Evolutionary conservation across 257 asterid species (phyloP), one percentile per base, ranked within the genome.

Genomic region (Nicotiana paniculata): DNA sequence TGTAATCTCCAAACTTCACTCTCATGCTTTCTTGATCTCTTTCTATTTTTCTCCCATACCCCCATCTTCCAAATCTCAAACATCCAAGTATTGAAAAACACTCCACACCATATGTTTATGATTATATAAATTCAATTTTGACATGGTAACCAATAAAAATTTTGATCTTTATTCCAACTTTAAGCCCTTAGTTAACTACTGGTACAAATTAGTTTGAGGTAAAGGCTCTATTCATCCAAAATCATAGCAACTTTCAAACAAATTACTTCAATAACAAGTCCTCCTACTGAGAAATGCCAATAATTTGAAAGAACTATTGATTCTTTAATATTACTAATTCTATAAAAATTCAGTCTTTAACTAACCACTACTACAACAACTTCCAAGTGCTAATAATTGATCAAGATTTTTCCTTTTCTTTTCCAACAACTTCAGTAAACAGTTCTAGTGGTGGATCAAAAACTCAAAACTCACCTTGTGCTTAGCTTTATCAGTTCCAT

Each of bases 401-500:
- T 24, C 75, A 16, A 67, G 26, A 66, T 66, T 30, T 4, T 16
- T 33, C 1, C 17, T 13, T 59, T 65, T 8, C 18, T 67, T 5
- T 66, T 30, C 17, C 26, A 66, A 66, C 26, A 66, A 33, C 51
- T 33, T 6, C 15, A 3, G 74, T 28, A 3, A 66, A 66, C 13
- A 66, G 5, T 16, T 11, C 2, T 65, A 16, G 8, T 18, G 64
- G 26, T 58, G 64, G 64, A 58, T 18, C 28, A 18, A 58, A 18
- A 18, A 17, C n/a, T 18, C 64, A 58, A 65, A 58, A 76, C 91
- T 70, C 81, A 95, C 98, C 98, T 95, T 92, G 84, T 90, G 96
- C 90, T 95, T 93, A 68, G 97, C 97, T 83, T 95, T 95, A 4
- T 91, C 88, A 16, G 96, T 92, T 43, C 98, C 98, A 63, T 81